These are phyloP conservation scores for Pulveroboletus sp. DNA, from an alignment of 768 basidiomycete genomes.

Conservation along the genomic window DNA sequence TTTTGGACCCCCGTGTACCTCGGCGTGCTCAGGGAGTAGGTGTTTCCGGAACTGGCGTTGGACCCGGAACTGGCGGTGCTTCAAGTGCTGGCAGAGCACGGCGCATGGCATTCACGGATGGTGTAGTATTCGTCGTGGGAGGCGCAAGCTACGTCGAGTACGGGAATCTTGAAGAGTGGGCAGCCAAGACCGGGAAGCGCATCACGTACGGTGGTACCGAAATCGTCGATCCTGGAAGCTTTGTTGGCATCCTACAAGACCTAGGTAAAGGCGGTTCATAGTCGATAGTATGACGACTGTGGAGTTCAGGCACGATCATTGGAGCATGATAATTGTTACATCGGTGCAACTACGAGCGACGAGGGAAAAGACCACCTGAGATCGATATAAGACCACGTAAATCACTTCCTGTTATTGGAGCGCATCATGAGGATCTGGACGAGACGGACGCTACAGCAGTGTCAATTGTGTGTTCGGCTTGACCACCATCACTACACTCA, in stretches of 20 bases:
- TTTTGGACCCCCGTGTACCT: conserved; percentile 86
- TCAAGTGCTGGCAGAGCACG: conserved; percentile 37
- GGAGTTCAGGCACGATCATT: conserved; percentile 6
- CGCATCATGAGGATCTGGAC: conserved; percentile 77
- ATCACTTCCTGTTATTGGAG: conserved; percentile 49
- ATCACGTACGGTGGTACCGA: conserved; percentile 96
- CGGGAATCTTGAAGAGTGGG: conserved; percentile 95
- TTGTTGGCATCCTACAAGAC: conserved; percentile 65
- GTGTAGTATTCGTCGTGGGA: conserved; percentile 91
- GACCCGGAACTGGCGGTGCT: conserved; percentile 36
- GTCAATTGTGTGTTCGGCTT: conserved; percentile 7
- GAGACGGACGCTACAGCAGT: conserved; percentile 57
- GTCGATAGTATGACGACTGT: conserved; percentile 37
- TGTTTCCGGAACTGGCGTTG: conserved; percentile 41
- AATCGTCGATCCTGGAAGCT: conserved; percentile 84
- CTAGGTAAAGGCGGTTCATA: conserved; percentile 48
- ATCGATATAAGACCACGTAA: background rate
- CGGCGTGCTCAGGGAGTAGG: conserved; percentile 49
- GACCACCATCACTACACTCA: conserved; percentile 31
- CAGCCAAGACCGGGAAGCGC: conserved; percentile 69
- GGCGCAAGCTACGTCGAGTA: conserved; percentile 98
- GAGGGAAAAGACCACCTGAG: background rate
- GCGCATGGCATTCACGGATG: conserved; percentile 80
- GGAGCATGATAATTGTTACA: background rate
- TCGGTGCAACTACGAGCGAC: conserved; percentile 12